A percentile compares a stretch with the other conserved stretches of the same genome.
phyloP scores from a whole-genome alignment of 768 basidiomycete species.

The Macrolepiota dolichaula region DNA sequence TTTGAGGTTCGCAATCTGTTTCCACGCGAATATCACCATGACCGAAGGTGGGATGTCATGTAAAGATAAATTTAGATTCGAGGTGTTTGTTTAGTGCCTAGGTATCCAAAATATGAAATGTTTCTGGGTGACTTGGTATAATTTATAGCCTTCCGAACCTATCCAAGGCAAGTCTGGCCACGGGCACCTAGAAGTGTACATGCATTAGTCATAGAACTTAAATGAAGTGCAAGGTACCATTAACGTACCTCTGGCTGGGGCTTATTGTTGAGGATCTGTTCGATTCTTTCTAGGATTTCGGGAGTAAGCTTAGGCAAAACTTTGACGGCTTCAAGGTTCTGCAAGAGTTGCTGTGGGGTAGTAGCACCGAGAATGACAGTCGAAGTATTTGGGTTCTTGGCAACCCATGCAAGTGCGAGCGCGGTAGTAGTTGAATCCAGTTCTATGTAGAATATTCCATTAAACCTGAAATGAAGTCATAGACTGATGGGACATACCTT shows the following conservation, averaged over 20 bases:
- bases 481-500: conserved; percentile 27
- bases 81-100: neutral
- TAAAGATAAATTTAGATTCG: neutral
- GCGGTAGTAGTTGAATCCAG: conserved; percentile 49
- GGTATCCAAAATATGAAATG: too few relatives aligned
- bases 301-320: conserved; percentile 1
- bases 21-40: neutral
- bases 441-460: conserved; percentile 15
- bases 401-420: conserved; percentile 79
- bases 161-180: neutral
- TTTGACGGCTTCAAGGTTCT: conserved; percentile 59
- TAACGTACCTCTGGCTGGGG: neutral
- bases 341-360: conserved; percentile 57
- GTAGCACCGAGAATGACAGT: conserved; percentile 71
- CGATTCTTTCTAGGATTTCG: neutral
- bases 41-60: neutral
- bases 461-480: neutral
- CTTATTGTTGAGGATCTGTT: conserved; percentile 4
- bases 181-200: neutral
- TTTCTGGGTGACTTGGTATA: too few relatives aligned
- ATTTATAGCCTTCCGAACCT: neutral
- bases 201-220: neutral
- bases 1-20: neutral
- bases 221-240: neutral
- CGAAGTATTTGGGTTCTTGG: conserved; percentile 63